A percentile compares a stretch with the other conserved stretches of the same genome.
Evolutionary conservation across 2,329 filamentous ascomycete species (phyloP).

Genomic region (Diaporthe citri): DNA sequence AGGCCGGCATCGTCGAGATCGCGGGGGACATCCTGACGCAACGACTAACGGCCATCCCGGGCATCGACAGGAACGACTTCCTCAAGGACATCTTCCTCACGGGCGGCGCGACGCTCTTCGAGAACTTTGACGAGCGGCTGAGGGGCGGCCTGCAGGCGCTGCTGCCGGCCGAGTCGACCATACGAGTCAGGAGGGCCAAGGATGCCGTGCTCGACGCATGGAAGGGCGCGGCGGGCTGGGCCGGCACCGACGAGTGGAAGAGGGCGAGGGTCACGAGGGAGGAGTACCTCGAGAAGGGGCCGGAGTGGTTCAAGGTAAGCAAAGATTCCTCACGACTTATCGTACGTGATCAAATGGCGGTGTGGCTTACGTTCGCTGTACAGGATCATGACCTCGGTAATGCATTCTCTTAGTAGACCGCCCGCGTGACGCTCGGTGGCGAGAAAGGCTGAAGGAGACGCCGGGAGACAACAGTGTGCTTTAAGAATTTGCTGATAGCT

Average conservation of each 20-base stretch:
- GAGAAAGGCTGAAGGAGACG: not conserved
- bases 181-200: slow-evolving; percentile 79
- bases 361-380: slow-evolving; percentile 35
- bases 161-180: slow-evolving; percentile 75
- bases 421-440: not conserved
- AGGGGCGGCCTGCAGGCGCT: slow-evolving; percentile 78
- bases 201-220: slow-evolving; percentile 90
- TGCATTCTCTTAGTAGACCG: slow-evolving; percentile 50
- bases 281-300: slow-evolving; percentile 92
- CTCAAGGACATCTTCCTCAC: slow-evolving; percentile 92
- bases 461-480: not conserved
- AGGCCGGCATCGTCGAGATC: slow-evolving; percentile 93
- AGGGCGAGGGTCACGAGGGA: slow-evolving; percentile 78
- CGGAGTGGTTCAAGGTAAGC: slow-evolving; percentile 89
- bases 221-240: slow-evolving; percentile 93
- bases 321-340: slow-evolving; percentile 5
- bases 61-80: slow-evolving; percentile 72
- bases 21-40: slow-evolving; percentile 90
- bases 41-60: slow-evolving; percentile 71
- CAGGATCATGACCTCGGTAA: slow-evolving; percentile 78
- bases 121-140: slow-evolving; percentile 87
- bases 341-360: not conserved
- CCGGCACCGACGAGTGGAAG: slow-evolving; percentile 70
- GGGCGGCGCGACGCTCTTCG: slow-evolving; percentile 90
- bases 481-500: not conserved